Evolutionary conservation across 768 basidiomycete species (phyloP).

Genomic region (Russula dissimulans): DNA sequence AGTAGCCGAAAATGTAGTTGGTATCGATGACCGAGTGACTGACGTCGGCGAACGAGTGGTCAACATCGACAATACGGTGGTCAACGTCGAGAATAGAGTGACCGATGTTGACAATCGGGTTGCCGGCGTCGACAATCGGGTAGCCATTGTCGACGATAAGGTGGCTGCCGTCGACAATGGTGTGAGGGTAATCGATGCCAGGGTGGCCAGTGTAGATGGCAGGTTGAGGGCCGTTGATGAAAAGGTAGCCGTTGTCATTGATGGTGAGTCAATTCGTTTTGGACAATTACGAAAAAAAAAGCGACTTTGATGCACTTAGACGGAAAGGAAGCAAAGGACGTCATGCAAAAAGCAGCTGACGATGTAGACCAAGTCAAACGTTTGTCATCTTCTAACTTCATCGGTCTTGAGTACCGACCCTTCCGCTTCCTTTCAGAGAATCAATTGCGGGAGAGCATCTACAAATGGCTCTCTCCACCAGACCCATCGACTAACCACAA

Average conservation of each 20-base stretch:
- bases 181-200: no score
- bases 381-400: background rate
- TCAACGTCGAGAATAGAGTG: background rate
- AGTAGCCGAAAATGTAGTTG: background rate
- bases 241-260: background rate
- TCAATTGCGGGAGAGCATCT: background rate
- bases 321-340: background rate
- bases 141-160: background rate
- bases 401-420: background rate
- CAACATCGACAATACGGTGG: background rate
- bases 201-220: no score
- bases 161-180: no score
- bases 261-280: no score
- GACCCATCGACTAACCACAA: background rate
- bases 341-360: background rate
- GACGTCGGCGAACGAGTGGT: background rate
- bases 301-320: background rate
- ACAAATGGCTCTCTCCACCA: background rate
- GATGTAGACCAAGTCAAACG: background rate
- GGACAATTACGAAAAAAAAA: no score
- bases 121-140: background rate
- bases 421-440: background rate
- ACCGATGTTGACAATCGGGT: background rate
- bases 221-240: background rate
- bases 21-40: background rate